Conservation (phyloP, 805 yeast genomes). For the Saturnispora serradocipensis region DNA sequence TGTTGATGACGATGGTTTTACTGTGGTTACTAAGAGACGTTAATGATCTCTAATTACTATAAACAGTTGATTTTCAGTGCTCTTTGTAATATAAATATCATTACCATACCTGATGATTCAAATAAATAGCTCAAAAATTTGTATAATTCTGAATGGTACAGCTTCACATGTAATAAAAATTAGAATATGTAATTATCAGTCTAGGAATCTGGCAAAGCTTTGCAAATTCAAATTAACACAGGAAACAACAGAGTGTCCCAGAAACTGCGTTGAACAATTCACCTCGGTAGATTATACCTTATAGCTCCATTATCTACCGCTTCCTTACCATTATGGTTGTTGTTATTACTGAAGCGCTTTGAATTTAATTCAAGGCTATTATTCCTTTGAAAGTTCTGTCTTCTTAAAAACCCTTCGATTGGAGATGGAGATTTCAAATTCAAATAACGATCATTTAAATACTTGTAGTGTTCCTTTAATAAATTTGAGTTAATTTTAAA, state of each 20-base stretch:
- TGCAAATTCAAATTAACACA: not conserved
- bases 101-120: not conserved
- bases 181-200: not conserved
- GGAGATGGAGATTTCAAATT: not conserved
- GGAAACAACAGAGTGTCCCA: not conserved
- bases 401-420: constrained; percentile 15
- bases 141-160: not conserved
- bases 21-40: constrained; percentile 63
- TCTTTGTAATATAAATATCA: not conserved
- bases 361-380: not conserved
- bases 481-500: constrained; percentile 28
- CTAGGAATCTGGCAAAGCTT: too few species aligned
- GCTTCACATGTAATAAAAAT: not conserved
- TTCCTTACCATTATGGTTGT: not conserved
- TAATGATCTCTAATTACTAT: constrained; percentile 2
- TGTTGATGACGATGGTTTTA: constrained; percentile 93
- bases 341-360: not conserved
- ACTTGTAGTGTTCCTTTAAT: constrained; percentile 8
- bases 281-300: not conserved
- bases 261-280: not conserved
- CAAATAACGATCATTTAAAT: not conserved
- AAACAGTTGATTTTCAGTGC: not conserved
- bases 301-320: not conserved
- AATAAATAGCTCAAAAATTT: too few species aligned
- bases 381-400: constrained; percentile 8